Evolutionary conservation across 2,329 filamentous ascomycete genomes (phyloP).

Genomic region (Trichoderma gracile): DNA sequence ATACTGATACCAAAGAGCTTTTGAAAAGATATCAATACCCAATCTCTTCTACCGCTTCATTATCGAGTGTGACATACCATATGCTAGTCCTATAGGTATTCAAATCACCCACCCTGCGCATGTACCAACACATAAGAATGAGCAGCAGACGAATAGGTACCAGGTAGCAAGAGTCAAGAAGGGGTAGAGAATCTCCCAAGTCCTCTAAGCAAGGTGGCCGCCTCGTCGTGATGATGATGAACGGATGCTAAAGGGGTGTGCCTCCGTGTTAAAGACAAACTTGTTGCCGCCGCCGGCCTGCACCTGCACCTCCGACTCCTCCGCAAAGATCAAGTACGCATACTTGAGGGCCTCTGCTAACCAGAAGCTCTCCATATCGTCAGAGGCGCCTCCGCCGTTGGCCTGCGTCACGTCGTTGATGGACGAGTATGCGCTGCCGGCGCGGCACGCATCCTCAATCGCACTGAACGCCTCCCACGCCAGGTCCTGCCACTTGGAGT

Average conservation of each 20-base stretch:
- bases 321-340: conserved; percentile 68
- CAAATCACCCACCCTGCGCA: not conserved
- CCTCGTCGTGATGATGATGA: not conserved
- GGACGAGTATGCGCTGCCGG: conserved; percentile 66
- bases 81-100: not conserved
- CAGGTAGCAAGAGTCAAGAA: too few relatives aligned
- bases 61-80: not conserved
- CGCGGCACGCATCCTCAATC: conserved; percentile 64
- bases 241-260: conserved; percentile 44
- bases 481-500: conserved; percentile 77
- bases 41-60: conserved; percentile 8
- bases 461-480: conserved; percentile 75
- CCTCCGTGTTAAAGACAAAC: conserved; percentile 55
- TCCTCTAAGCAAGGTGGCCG: not conserved
- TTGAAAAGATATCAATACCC: too few relatives aligned
- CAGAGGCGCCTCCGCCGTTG: conserved; percentile 60
- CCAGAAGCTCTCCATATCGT: conserved; percentile 85
- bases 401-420: conserved; percentile 65
- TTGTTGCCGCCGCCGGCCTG: conserved; percentile 47
- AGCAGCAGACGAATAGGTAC: too few relatives aligned
- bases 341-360: conserved; percentile 90
- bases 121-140: too few relatives aligned
- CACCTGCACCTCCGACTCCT: conserved; percentile 58
- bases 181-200: too few relatives aligned
- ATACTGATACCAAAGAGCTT: too few relatives aligned